These are phyloP conservation scores for Endoconidiophora polonica DNA, from an alignment of 2,329 filamentous ascomycete genomes.

Conservation along the genomic window DNA sequence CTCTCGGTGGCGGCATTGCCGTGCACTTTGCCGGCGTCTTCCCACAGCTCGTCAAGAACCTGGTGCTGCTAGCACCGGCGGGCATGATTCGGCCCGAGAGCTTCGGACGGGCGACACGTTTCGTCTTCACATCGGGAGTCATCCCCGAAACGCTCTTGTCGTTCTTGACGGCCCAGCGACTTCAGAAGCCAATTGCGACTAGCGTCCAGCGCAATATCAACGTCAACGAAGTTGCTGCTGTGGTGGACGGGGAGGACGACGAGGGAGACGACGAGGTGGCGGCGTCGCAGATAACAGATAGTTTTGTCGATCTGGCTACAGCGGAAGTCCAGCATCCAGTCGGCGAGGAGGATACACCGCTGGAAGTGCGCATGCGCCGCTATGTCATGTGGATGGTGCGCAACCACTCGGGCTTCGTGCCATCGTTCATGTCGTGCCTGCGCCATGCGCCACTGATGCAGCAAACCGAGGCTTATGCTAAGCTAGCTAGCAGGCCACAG, in stretches of 20 bases:
- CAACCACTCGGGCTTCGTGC: slow-evolving; percentile 40
- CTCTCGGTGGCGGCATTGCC: slow-evolving; percentile 63
- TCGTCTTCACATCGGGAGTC: slow-evolving; percentile 38
- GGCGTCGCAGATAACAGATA: slow-evolving; percentile 15
- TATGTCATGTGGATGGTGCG: slow-evolving; percentile 43
- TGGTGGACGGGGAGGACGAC: slow-evolving; percentile 4
- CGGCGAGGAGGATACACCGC: slow-evolving; percentile 17
- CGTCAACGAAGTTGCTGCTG: slow-evolving; percentile 6
- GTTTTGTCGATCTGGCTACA: slow-evolving; percentile 24
- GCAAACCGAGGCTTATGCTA: slow-evolving; percentile 34
- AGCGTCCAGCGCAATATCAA: slow-evolving; percentile 16
- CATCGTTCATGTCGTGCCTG: slow-evolving; percentile 42
- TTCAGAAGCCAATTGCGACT: slow-evolving; percentile 33
- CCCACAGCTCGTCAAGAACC: slow-evolving; percentile 47
- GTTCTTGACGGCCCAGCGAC: slow-evolving; percentile 29
- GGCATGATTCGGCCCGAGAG: slow-evolving; percentile 49
- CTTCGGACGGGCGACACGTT: slow-evolving; percentile 31
- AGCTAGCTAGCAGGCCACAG: slow-evolving; percentile 25
- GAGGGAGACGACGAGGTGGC: slow-evolving; percentile 7
- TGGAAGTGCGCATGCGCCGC: slow-evolving; percentile 31
- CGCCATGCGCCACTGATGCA: slow-evolving; percentile 35
- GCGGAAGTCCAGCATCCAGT: slow-evolving; percentile 23
- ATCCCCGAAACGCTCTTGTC: slow-evolving; percentile 36
- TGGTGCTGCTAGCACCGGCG: slow-evolving; percentile 64
- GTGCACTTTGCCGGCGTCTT: slow-evolving; percentile 59